Base-by-base conservation (phyloP, 345 rosid genomes). In the Rhizophora apiculata region DNA sequence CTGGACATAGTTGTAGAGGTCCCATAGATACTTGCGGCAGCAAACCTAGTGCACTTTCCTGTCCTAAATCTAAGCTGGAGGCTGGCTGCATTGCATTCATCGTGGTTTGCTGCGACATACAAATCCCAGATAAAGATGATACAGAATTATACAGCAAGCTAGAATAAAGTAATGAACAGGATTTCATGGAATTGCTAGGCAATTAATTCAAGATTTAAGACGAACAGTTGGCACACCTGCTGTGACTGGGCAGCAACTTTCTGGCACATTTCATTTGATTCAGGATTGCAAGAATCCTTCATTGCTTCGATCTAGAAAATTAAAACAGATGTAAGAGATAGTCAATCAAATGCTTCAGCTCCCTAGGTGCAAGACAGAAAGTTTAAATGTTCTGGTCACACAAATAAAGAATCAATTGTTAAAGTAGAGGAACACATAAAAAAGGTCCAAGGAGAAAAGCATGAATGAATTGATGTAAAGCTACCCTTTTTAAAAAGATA, bases 281-380 rank as follows among this genome's bases (percentile, higher is more conserved):
- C 96, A 59, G 82, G 83, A 19, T 79, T 83, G 82, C 88, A 92
- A 68, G 49, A 69, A 60, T 89, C 92, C 83, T 77, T 92, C 92
- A 87, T 79, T 69, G 77, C 51, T 80, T 88, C 83, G 70, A 92
- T 82, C 97, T 89, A 39, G 39, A 22, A 72, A 36, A 43, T 8
- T 2, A 51, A 32, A 13, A 43, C 15, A 3, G 48, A 43, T 6
- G 36, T 32, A 5, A 34, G 37, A 34, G 9, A 13, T 21, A 31
- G 1, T 60, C 13, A 22, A 37, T 36, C 15, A 22, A 22, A 15
- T 49, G 51, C 37, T 46, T 63, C 5, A 2, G n/a, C 48, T 10
- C 48, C 15, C 0, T 43, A 43, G 18, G 18, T 43, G 31, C 19
- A 27, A 46, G 24, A 46, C 10, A 49, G 20, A 8, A 3, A 24